Conservation (phyloP, 2,329 filamentous ascomycete genomes). For the Colletotrichum sp. region DNA sequence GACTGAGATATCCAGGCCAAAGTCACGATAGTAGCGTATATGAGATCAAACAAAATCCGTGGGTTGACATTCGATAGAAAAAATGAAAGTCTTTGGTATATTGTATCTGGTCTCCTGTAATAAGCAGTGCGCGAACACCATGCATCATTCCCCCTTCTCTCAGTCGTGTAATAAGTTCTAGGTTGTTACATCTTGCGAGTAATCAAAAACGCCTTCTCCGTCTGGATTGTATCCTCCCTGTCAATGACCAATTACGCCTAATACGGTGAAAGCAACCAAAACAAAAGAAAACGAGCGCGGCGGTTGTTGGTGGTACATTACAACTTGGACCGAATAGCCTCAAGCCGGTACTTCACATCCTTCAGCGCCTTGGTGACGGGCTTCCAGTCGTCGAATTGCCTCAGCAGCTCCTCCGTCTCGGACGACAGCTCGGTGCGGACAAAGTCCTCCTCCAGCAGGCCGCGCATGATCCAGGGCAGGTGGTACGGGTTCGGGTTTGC, state of each 20-base stretch:
- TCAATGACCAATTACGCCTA: neutral
- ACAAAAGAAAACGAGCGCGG: neutral
- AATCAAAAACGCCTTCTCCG: neutral
- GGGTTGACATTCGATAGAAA: neutral
- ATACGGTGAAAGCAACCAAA: neutral
- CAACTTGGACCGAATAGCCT: constrained; percentile 88
- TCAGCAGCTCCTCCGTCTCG: constrained; percentile 81
- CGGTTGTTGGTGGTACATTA: constrained; percentile 29
- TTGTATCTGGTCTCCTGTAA: neutral
- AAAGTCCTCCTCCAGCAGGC: constrained; percentile 87
- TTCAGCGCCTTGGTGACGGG: constrained; percentile 89
- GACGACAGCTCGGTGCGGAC: constrained; percentile 80
- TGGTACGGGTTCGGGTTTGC: constrained; percentile 81
- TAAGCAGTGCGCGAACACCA: constrained; percentile 13
- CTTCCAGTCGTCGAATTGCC: constrained; percentile 92
- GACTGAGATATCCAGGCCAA: neutral
- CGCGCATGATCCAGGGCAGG: constrained; percentile 94
- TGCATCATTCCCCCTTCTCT: neutral
- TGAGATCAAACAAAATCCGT: neutral
- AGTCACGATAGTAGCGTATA: neutral
- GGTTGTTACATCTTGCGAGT: neutral
- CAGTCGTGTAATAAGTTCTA: neutral
- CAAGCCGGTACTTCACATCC: constrained; percentile 93
- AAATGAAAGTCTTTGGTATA: neutral
- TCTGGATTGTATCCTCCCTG: neutral